Percentiles rank a stretch among this genome's conserved stretches.
These are phyloP conservation scores for Cercospora zeae-maydis DNA, from an alignment of 2,329 filamentous ascomycete genomes.

Conservation along the genomic window DNA sequence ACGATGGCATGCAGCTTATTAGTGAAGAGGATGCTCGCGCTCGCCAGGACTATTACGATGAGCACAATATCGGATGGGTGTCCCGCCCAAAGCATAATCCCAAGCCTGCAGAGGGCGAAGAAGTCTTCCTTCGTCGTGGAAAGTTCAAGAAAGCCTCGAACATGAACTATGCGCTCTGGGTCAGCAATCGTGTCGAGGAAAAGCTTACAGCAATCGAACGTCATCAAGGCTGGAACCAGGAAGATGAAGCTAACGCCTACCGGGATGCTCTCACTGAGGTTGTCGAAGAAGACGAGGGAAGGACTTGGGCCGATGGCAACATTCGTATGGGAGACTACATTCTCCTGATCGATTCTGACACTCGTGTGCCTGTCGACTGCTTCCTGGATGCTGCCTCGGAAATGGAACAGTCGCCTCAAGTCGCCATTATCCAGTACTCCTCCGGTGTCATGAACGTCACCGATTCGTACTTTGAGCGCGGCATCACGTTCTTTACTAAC, in stretches of 20 bases:
- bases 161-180: conserved; percentile 66
- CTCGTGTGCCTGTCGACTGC: conserved; percentile 72
- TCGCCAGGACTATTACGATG: conserved; percentile 49
- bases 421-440: conserved; percentile 74
- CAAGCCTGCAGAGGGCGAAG: conserved; percentile 49
- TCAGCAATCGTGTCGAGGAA: conserved; percentile 65
- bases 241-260: conserved; percentile 65
- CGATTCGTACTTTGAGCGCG: conserved; percentile 57
- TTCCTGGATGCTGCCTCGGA: conserved; percentile 75
- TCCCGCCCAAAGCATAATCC: conserved; percentile 50
- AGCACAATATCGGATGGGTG: conserved; percentile 51
- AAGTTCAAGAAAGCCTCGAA: conserved; percentile 73
- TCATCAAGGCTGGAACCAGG: conserved; percentile 61
- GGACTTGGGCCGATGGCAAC: conserved; percentile 79
- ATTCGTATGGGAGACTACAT: conserved; percentile 84
- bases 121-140: conserved; percentile 54
- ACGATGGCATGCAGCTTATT: conserved; percentile 64
- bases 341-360: conserved; percentile 73
- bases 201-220: conserved; percentile 59
- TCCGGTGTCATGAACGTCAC: conserved; percentile 78
- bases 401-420: conserved; percentile 75
- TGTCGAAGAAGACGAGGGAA: conserved; percentile 60
- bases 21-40: conserved; percentile 44
- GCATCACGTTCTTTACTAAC: conserved; percentile 51
- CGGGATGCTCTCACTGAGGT: conserved; percentile 61